Base-by-base conservation (phyloP, 2,329 filamentous ascomycete species). In the Magnaporthiopsis rhizophila region DNA sequence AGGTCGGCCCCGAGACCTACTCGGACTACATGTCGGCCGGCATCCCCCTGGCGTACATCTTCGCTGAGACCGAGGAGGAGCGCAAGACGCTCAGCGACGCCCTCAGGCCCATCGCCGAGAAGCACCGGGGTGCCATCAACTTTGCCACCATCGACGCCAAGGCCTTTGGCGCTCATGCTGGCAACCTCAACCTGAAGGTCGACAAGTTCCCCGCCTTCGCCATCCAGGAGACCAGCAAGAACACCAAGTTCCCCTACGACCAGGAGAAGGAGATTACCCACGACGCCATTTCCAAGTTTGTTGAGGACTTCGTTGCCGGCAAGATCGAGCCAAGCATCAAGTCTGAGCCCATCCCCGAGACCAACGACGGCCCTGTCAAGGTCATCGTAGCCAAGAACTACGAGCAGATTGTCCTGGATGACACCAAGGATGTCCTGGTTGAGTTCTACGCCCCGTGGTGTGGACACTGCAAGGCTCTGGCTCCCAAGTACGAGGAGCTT, bases 381-480 rank as follows among this genome's bases (percentile, higher is more conserved):
- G 84, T 96, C 67, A 85, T 99, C 65, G 95, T 99, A 65, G 95
- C 94, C 76, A 90, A 96, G 82, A 94, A 86, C 81, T 99, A 97
- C 85, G 84, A 97, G 68, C 85, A 96, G 9, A 81, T 98, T 70
- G 93, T 99, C 73, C 85, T 97, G 64, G 89, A 99, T 75, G 89
- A 96, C 78, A 84, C 89, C 75, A 98, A 98, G 89, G 95, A 99
- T 78, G 95, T 99, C 66, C 86, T 99, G 70, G 80, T 99, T 69
- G 95, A 99, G 83, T 98, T 97, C 83, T 99, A 99, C 82, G 95
- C 95, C 66, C 95, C 95, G 69, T 99, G 95, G 95, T 99, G 95
- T 77, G 95, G 95, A 72, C 95, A 99, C 87, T 99, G 95, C 91
- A 98, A 98, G 87, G 93, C 87, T 78, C 89, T 99, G 67, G 94